These are phyloP conservation scores for Oemleria cerasiformis DNA, from an alignment of 306 rosid genomes.

Conservation along the genomic window DNA sequence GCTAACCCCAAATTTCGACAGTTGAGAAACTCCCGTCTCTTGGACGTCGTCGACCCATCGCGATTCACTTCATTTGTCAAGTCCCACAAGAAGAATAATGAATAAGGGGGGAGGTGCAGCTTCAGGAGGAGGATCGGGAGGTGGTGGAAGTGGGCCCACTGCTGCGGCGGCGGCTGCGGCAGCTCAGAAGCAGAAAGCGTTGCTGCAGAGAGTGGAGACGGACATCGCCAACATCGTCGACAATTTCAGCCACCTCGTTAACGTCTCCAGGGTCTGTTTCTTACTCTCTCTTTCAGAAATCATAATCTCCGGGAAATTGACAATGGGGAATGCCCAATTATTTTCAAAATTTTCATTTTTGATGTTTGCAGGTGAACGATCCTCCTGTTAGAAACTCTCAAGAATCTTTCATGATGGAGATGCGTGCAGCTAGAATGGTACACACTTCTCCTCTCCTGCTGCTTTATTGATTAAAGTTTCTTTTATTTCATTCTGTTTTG, in stretches of 20 bases:
- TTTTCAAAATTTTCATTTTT: no score
- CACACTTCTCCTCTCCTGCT: constrained; percentile 11
- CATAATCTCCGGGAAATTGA: not conserved
- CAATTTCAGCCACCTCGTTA: constrained; percentile 83
- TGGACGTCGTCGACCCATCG: not conserved
- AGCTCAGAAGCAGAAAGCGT: constrained; percentile 81
- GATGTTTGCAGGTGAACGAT: constrained; percentile 61
- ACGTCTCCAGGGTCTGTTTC: constrained; percentile 61
- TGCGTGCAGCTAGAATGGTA: constrained; percentile 88
- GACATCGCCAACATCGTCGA: constrained; percentile 77
- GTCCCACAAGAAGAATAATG: constrained; percentile 9
- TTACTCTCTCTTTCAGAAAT: not conserved
- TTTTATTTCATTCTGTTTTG: not conserved
- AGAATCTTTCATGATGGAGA: constrained; percentile 93
- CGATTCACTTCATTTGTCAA: not conserved
- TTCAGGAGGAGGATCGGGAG: constrained; percentile 6
- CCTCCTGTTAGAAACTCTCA: constrained; percentile 86
- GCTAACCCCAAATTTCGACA: not conserved
- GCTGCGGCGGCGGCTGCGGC: constrained; percentile 36
- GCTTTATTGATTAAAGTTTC: not conserved
- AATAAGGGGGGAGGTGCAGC: constrained; percentile 32
- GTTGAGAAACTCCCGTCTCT: not conserved
- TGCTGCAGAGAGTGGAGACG: constrained; percentile 60
- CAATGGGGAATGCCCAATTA: not conserved
- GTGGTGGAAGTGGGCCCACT: constrained; percentile 30